Evolutionary conservation across 805 yeast genomes (phyloP).

Genomic region (Lipomyces mesembrius): DNA sequence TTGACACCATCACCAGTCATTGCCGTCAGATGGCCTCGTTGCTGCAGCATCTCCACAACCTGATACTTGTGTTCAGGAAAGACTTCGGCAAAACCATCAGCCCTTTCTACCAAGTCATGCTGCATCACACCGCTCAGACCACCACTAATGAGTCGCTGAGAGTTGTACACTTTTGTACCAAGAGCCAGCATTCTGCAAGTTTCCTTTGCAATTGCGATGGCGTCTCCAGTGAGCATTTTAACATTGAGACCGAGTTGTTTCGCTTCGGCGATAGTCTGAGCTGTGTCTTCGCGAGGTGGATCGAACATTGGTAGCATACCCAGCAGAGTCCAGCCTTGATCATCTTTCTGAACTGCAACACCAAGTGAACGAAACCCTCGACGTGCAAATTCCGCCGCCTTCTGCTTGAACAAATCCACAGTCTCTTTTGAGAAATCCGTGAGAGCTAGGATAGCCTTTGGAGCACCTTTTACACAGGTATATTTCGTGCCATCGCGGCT

Average conservation of each 20-base stretch:
- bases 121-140: slow-evolving; percentile 68
- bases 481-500: slow-evolving; percentile 95
- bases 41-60: slow-evolving; percentile 65
- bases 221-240: slow-evolving; percentile 98
- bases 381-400: slow-evolving; percentile 95
- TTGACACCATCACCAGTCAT: slow-evolving; percentile 72
- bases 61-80: slow-evolving; percentile 69
- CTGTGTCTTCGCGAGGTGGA: slow-evolving; percentile 99
- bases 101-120: slow-evolving; percentile 75
- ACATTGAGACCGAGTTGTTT: slow-evolving; percentile 88
- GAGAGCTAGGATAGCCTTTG: slow-evolving; percentile 96
- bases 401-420: slow-evolving; percentile 92
- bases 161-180: slow-evolving; percentile 95
- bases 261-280: slow-evolving; percentile 90
- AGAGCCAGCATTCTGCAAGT: slow-evolving; percentile 96
- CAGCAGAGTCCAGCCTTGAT: slow-evolving; percentile 95
- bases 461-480: slow-evolving; percentile 97
- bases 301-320: slow-evolving; percentile 99
- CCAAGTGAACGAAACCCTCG: slow-evolving; percentile 98
- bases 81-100: slow-evolving; percentile 88
- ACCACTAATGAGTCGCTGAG: slow-evolving; percentile 86
- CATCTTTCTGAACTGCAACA: slow-evolving; percentile 98
- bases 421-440: slow-evolving; percentile 93
- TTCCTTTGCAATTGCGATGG: slow-evolving; percentile 98
- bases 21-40: slow-evolving; percentile 66